Conservation (phyloP, 768 basidiomycete species). For the Russula sp. region DNA sequence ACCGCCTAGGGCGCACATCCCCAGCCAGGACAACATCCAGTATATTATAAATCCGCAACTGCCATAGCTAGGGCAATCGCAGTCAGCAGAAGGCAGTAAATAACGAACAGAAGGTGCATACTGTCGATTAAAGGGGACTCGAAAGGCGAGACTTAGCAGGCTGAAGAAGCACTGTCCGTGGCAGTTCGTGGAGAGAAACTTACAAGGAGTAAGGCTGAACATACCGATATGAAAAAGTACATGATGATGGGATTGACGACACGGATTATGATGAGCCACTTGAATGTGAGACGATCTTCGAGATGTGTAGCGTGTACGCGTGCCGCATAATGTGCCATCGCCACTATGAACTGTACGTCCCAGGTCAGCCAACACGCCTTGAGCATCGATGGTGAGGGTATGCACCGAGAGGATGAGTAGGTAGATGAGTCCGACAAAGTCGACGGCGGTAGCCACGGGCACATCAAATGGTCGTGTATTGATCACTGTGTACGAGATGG, state of each 20-base stretch:
- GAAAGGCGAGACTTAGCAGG: slow-evolving; percentile 55
- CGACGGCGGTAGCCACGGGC: slow-evolving; percentile 37
- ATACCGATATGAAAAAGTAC: slow-evolving; percentile 34
- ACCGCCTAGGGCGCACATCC: slow-evolving; percentile 54
- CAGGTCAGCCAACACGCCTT: background rate
- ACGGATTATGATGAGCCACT: slow-evolving; percentile 37
- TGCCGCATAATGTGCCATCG: slow-evolving; percentile 30
- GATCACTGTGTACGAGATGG: slow-evolving; percentile 42
- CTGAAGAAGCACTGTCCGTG: slow-evolving; percentile 46
- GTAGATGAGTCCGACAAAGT: slow-evolving; percentile 33
- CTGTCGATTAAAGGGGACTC: slow-evolving; percentile 47
- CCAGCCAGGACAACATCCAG: slow-evolving; percentile 60
- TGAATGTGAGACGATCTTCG: slow-evolving; percentile 34
- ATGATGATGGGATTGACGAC: slow-evolving; percentile 35
- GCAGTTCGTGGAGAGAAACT: background rate
- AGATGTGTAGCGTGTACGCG: slow-evolving; percentile 34
- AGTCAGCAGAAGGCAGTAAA: background rate
- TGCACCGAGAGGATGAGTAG: slow-evolving; percentile 29
- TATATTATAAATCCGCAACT: slow-evolving; percentile 52
- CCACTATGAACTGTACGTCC: slow-evolving; percentile 6
- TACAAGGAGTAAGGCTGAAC: background rate
- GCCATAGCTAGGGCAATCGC: slow-evolving; percentile 36
- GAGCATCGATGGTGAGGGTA: slow-evolving; percentile 5
- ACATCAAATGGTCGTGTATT: slow-evolving; percentile 55
- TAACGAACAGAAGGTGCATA: slow-evolving; percentile 26